Evolutionary conservation across 257 asterid species (phyloP).

Genomic region (Nicotiana otophora): DNA sequence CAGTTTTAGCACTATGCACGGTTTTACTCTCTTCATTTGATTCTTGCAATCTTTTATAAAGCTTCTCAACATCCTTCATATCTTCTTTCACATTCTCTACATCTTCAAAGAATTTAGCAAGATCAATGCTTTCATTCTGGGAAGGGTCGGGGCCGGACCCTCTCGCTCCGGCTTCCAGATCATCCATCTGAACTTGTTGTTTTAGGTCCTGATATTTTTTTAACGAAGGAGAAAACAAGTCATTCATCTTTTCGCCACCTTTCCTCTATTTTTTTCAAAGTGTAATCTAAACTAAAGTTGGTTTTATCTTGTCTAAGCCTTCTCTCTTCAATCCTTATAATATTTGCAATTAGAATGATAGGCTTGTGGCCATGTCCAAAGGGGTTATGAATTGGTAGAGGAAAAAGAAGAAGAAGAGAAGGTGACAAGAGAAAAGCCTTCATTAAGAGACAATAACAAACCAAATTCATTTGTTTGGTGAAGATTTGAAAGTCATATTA

Average conservation of each 20-base stretch:
- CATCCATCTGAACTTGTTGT: conserved; percentile 28
- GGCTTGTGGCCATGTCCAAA: conserved; percentile 3
- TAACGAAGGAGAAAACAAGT: conserved; percentile 31
- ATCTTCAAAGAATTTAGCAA: conserved; percentile 28
- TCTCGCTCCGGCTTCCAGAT: conserved; percentile 18
- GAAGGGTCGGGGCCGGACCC: neutral
- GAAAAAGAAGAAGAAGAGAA: conserved; percentile 18
- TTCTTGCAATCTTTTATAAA: conserved; percentile 24
- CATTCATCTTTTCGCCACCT: conserved; percentile 27
- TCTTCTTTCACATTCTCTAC: conserved; percentile 36
- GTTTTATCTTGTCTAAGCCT: conserved; percentile 14
- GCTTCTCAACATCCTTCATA: conserved; percentile 26
- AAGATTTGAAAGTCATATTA: neutral
- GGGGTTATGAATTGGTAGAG: conserved; percentile 9
- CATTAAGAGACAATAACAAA: conserved; percentile 9
- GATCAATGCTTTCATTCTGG: conserved; percentile 11
- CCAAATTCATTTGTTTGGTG: conserved; percentile 10
- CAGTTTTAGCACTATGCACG: conserved; percentile 31
- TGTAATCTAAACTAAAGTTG: too few species aligned
- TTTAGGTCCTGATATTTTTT: conserved; percentile 33
- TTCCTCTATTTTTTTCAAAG: too few species aligned
- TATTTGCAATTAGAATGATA: neutral
- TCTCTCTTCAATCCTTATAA: conserved; percentile 17
- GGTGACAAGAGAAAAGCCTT: conserved; percentile 19
- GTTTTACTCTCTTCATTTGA: conserved; percentile 35